A percentile compares a stretch with the other conserved stretches of the same genome.
These are phyloP conservation scores for Aureobasidium sp. DNA, from an alignment of 2,329 filamentous ascomycete species.

Conservation along the genomic window DNA sequence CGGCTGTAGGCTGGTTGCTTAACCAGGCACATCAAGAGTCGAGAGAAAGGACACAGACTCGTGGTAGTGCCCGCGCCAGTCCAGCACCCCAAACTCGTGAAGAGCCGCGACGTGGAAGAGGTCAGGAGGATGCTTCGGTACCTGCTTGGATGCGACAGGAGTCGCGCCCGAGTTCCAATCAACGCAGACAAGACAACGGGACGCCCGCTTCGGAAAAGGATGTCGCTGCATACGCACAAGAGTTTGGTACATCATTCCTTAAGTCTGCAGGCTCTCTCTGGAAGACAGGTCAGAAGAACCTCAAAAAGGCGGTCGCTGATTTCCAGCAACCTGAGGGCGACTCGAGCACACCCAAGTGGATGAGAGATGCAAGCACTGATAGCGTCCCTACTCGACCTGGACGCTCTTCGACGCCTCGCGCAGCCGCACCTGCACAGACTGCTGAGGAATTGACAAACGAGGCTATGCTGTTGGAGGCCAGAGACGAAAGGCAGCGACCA, in stretches of 20 bases:
- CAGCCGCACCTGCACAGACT: constrained; percentile 17
- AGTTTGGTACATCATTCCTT: constrained; percentile 73
- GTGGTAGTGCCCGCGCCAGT: constrained; percentile 12
- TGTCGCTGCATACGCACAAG: constrained; percentile 69
- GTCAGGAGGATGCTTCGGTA: constrained; percentile 25
- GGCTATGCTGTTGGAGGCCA: constrained; percentile 67
- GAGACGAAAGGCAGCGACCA: constrained; percentile 46
- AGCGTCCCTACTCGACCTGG: neutral
- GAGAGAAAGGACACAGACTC: constrained; percentile 52
- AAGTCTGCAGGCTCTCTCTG: constrained; percentile 93
- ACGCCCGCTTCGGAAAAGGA: constrained; percentile 59
- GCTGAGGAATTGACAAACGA: constrained; percentile 36
- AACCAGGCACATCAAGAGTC: constrained; percentile 84
- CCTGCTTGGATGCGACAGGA: constrained; percentile 59
- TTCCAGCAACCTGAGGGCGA: constrained; percentile 66
- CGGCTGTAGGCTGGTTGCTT: constrained; percentile 78
- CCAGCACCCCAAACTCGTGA: constrained; percentile 5
- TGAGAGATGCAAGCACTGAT: constrained; percentile 56
- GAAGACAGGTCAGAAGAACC: constrained; percentile 88
- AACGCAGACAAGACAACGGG: constrained; percentile 42
- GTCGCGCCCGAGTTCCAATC: constrained; percentile 38
- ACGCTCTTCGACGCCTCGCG: constrained; percentile 4
- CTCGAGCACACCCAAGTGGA: constrained; percentile 84
- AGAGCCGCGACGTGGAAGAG: constrained; percentile 1
- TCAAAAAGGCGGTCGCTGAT: constrained; percentile 86